Percentiles rank a stretch among this genome's conserved stretches.
Evolutionary conservation across 495 filamentous ascomycete genomes (phyloP).

Genomic region (Copromyces sp.): DNA sequence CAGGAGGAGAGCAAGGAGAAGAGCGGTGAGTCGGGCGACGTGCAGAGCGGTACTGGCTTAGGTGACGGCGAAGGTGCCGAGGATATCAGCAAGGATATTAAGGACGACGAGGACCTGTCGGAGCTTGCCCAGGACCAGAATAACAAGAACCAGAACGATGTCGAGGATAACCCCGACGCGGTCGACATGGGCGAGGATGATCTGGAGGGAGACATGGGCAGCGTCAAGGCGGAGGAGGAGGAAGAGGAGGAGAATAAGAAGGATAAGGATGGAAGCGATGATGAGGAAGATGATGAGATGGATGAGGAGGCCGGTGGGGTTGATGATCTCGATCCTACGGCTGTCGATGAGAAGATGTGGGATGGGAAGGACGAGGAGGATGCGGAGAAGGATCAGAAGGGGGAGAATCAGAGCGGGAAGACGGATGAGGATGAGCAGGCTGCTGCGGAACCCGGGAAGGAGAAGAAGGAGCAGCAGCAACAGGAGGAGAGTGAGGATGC

Average conservation of each 20-base stretch:
- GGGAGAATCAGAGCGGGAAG: slow-evolving; percentile 57
- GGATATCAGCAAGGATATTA: slow-evolving; percentile 94
- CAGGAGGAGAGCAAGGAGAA: slow-evolving; percentile 61
- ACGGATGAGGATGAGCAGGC: slow-evolving; percentile 54
- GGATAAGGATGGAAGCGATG: slow-evolving; percentile 27
- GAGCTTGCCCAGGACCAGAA: slow-evolving; percentile 79
- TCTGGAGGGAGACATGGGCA: slow-evolving; percentile 67
- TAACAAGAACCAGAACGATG: slow-evolving; percentile 56
- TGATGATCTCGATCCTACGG: slow-evolving; percentile 75
- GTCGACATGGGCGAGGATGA: slow-evolving; percentile 92
- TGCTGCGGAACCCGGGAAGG: slow-evolving; percentile 47
- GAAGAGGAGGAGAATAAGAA: slow-evolving; percentile 44
- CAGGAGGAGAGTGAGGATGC: slow-evolving; percentile 53
- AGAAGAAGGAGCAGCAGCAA: slow-evolving; percentile 48
- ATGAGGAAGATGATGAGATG: slow-evolving; percentile 55
- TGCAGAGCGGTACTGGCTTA: slow-evolving; percentile 92
- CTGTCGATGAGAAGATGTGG: slow-evolving; percentile 98
- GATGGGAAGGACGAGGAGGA: slow-evolving; percentile 69
- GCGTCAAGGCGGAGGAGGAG: slow-evolving; percentile 47
- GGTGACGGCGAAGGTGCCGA: slow-evolving; percentile 91
- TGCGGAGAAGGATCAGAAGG: slow-evolving; percentile 71
- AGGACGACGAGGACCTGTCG: slow-evolving; percentile 83
- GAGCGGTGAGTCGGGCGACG: slow-evolving; percentile 55
- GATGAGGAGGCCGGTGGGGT: slow-evolving; percentile 86
- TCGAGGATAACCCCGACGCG: slow-evolving; percentile 78